Percentiles rank a stretch among this genome's conserved stretches.
Evolutionary conservation across 2,329 filamentous ascomycete genomes (phyloP).

Genomic region (Beauveria rudraprayagi): DNA sequence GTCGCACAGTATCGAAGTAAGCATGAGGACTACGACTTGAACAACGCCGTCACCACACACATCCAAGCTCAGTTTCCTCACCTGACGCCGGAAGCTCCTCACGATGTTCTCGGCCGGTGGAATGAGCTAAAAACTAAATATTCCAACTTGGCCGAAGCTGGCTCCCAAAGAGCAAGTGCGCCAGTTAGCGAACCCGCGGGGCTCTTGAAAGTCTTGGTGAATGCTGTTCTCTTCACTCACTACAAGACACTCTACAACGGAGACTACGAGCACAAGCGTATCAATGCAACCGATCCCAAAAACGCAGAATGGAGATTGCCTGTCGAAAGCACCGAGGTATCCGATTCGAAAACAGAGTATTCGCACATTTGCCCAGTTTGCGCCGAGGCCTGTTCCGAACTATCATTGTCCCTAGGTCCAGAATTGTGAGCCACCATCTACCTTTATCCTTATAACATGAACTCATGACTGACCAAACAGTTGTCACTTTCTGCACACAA

Average conservation of each 20-base stretch:
- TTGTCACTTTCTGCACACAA: background rate
- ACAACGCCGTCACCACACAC: background rate
- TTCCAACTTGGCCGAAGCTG: background rate
- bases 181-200: background rate
- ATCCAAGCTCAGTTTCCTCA: background rate
- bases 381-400: background rate
- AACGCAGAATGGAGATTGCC: background rate
- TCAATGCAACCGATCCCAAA: background rate
- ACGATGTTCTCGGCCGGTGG: background rate
- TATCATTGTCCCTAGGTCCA: background rate
- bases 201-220: background rate
- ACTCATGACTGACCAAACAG: background rate
- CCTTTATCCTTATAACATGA: background rate
- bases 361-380: background rate
- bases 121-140: background rate
- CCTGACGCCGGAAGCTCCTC: background rate
- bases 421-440: background rate
- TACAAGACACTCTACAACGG: background rate
- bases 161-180: background rate
- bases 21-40: background rate
- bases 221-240: background rate
- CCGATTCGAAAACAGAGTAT: background rate
- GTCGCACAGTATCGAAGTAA: background rate
- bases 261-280: background rate
- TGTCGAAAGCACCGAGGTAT: background rate